Conservation (phyloP, 371 early-diverging fungal species). For the Phascolomyces articulosus region DNA sequence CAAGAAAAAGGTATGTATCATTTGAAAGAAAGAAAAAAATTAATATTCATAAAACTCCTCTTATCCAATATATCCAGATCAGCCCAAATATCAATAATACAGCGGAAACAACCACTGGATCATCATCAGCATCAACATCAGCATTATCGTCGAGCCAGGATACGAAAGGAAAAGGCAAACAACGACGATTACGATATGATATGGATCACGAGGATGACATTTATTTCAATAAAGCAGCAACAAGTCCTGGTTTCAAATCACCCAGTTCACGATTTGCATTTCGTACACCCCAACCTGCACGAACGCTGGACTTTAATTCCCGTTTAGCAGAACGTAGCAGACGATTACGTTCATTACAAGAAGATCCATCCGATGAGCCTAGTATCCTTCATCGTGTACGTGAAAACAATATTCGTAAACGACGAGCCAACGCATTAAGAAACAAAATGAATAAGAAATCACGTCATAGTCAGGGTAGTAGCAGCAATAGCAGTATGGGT, state of each 20-base stretch:
- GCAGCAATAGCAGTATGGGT: slow-evolving; percentile 11
- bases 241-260: slow-evolving; percentile 21
- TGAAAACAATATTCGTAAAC: slow-evolving; percentile 30
- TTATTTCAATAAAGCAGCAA: slow-evolving; percentile 15
- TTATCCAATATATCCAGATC: slow-evolving; percentile 1
- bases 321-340: background rate
- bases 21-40: background rate
- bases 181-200: slow-evolving; percentile 1
- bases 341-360: background rate
- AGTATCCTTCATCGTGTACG: slow-evolving; percentile 40
- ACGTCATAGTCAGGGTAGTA: slow-evolving; percentile 10
- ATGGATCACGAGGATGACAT: background rate
- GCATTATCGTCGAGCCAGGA: background rate
- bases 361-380: slow-evolving; percentile 13
- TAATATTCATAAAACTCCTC: background rate
- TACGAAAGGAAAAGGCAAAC: slow-evolving; percentile 1
- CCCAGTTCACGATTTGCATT: slow-evolving; percentile 17
- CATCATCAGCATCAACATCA: background rate
- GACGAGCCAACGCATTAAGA: slow-evolving; percentile 10
- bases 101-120: background rate
- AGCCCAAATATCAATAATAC: background rate
- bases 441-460: background rate
- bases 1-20: slow-evolving; percentile 11
- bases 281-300: slow-evolving; percentile 39
- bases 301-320: slow-evolving; percentile 11